Base-by-base conservation (phyloP, 192 early-diverging fungal genomes). In the Lobosporangium transversale region DNA sequence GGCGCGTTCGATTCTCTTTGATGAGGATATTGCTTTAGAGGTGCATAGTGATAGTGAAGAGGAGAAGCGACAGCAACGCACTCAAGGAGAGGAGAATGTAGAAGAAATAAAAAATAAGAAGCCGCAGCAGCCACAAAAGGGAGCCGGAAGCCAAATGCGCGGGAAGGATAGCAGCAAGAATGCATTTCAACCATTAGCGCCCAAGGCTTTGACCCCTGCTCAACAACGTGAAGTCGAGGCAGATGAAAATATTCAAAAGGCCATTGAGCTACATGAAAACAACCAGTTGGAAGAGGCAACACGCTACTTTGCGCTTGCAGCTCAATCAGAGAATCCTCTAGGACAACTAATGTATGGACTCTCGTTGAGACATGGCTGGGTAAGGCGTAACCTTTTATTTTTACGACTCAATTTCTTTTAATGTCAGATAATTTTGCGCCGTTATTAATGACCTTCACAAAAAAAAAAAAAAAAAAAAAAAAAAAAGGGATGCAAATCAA, bases 331-430 rank as follows among this genome's bases (percentile, higher is more conserved):
- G 51, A 87, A 82, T 53, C 91, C 91, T 6, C 69, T 94, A 6
- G 91, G 93, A 12, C 88, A 92, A 84, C 85, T 94, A 59, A 85
- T 94, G 66, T 92, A 89, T 57, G 93, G 91, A 14, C 80, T 94
- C 21, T 92, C 93, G 15, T 79, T 93, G 1, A 83, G 93, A 8
- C 93, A 94, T 66, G 93, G 93, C 27, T 94, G 93, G 93, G 91
- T 85, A 81, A 71, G 79, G n/a, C n/a, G n/a, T 37, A n/a, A 12
- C 12, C 12, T 17, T 24, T 52, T 43, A 4, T 15, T 20, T 23
- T 67, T 49, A n/a, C n/a, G n/a, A n/a, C n/a, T n/a, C n/a, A n/a
- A n/a, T 56, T 36, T 43, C 24, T 12, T 44, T 60, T 47, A 47
- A n/a, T 35, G 30, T 31, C 27, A 23, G 6, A 17, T 4, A 32